phyloP scores from a whole-genome alignment of 805 yeast species.

The Metschnikowia vanudenii region DNA sequence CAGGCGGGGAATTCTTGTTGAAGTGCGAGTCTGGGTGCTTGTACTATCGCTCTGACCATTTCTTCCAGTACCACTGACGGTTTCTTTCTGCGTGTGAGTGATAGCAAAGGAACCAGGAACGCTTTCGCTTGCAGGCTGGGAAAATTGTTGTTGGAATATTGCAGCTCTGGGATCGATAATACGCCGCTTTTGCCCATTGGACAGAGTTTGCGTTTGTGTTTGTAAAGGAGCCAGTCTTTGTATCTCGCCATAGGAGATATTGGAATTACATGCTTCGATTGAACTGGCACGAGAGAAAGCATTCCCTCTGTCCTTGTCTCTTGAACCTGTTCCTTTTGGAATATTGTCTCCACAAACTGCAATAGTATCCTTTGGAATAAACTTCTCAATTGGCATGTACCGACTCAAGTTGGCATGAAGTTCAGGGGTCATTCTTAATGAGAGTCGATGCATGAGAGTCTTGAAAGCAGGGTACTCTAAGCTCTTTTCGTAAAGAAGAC shows the following conservation, averaged over 20 bases:
- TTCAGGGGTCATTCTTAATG: conserved; percentile 2
- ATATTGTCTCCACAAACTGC: too few relatives aligned
- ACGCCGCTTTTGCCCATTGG: conserved; percentile 1
- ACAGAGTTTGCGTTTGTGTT: not conserved
- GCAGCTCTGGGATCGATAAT: conserved; percentile 6
- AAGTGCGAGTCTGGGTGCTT: too few relatives aligned
- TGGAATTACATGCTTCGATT: not conserved
- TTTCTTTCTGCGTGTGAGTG: not conserved
- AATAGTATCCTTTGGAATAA: not conserved
- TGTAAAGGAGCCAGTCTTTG: not conserved
- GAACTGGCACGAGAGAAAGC: not conserved
- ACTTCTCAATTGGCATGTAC: conserved; percentile 6
- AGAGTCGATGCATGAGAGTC: conserved; percentile 6
- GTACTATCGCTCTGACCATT: too few relatives aligned
- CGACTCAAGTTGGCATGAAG: conserved; percentile 3
- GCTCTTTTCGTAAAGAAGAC: not conserved
- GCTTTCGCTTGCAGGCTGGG: not conserved
- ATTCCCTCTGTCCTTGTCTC: not conserved
- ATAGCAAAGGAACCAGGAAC: not conserved
- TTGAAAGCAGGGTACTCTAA: not conserved
- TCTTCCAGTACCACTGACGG: too few relatives aligned
- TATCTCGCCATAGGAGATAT: not conserved
- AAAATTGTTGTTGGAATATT: conserved; percentile 6
- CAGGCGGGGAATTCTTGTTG: too few relatives aligned
- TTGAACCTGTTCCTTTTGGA: too few relatives aligned